Base-by-base conservation (phyloP, 768 basidiomycete genomes). In the Kwoniella heveanensis region DNA sequence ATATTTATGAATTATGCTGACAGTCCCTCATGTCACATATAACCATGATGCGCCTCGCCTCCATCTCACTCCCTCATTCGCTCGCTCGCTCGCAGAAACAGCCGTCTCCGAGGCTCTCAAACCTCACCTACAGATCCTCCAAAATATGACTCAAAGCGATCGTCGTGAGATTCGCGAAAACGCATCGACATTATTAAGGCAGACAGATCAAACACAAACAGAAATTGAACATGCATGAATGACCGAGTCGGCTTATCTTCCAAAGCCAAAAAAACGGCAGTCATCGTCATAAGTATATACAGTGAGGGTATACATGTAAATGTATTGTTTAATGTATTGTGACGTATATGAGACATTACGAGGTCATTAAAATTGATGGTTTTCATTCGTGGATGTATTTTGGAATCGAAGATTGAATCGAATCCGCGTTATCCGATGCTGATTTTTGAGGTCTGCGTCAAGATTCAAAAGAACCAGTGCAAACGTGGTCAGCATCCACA, bases 351-450 rank as follows among this genome's bases (percentile, higher is more conserved):
- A 44, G 39, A 44, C 39, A 44, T 44, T 44, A 44, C 9, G 39
- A 3, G 39, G 39, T 44, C 39, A 44, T 44, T 44, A 44, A 17
- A 10, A 44, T 10, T 10, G 8, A 44, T 44, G 39, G 17, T 44
- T 44, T 44, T 44, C 39, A 44, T 44, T 17, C 39, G 39, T 44
- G 39, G 32, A 36, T 44, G 8, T 44, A 44, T 44, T n/a, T n/a
- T n/a, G n/a, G n/a, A n/a, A n/a, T n/a, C n/a, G n/a, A n/a, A n/a
- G n/a, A n/a, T n/a, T n/a, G n/a, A n/a, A n/a, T n/a, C n/a, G n/a
- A n/a, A n/a, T n/a, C n/a, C n/a, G n/a, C 19, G n/a, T 60, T 21
- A 60, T n/a, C 63, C 63, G 15, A 64, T 64, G 51, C 63, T 64
- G 36, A 64, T 54, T 58, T 64, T 64, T 29, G 63, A 53, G 25